phyloP scores from a whole-genome alignment of 129 eudicot species.

The Escallonia rubra region DNA sequence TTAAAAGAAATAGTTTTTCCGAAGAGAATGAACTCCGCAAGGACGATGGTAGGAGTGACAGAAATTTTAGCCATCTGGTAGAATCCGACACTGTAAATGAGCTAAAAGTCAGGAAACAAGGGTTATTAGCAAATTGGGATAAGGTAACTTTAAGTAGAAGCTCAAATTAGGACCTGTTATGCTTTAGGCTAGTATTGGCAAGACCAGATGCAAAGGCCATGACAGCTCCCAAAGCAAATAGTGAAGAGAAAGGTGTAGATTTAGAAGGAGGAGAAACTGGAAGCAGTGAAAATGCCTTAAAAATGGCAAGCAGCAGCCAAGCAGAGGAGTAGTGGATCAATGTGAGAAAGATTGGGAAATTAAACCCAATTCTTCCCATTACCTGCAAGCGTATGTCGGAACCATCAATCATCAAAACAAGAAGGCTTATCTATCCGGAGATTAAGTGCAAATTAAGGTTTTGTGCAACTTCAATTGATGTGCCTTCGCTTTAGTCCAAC shows the following conservation, averaged over 20 bases:
- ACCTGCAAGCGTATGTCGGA: slow-evolving; percentile 33
- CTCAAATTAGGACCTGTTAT: slow-evolving; percentile 51
- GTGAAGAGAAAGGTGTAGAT: slow-evolving; percentile 45
- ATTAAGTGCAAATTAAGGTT: not conserved
- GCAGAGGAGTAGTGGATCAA: slow-evolving; percentile 61
- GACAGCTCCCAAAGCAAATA: slow-evolving; percentile 65
- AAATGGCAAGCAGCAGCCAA: slow-evolving; percentile 64
- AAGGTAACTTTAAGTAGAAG: not conserved
- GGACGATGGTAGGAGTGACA: slow-evolving; percentile 88
- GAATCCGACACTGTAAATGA: slow-evolving; percentile 74
- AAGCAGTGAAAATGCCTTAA: slow-evolving; percentile 56
- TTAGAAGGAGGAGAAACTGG: slow-evolving; percentile 83
- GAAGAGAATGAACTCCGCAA: slow-evolving; percentile 68
- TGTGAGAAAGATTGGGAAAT: slow-evolving; percentile 65
- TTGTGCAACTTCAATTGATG: not conserved
- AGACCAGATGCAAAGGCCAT: slow-evolving; percentile 89
- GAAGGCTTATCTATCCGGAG: not conserved
- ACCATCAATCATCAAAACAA: not conserved
- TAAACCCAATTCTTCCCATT: slow-evolving; percentile 79
- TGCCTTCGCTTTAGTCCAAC: not conserved
- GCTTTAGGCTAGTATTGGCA: slow-evolving; percentile 75
- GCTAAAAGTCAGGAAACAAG: slow-evolving; percentile 6
- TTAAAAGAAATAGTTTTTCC: slow-evolving; percentile 47
- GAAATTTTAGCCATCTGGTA: slow-evolving; percentile 93
- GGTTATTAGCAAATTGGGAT: not conserved